Evolutionary conservation across 768 basidiomycete genomes (phyloP), one percentile per base, ranked within the genome.

Genomic region (Cystobasidium onofrii): DNA sequence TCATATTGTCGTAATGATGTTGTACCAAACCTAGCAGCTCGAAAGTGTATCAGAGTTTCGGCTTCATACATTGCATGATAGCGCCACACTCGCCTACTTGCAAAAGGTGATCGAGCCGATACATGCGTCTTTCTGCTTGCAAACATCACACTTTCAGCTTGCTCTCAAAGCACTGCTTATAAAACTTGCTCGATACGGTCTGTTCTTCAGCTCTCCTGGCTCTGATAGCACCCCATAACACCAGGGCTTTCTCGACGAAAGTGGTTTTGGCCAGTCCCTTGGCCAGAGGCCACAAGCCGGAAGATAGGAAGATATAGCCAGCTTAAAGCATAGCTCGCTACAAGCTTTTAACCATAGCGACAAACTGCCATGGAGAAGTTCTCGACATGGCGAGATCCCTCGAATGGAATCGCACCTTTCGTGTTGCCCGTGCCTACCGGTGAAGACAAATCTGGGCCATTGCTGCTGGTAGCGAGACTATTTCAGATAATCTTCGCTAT

Each of bases 401-500:
- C 65, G 10, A 67, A 29, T 25, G 65, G 65, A n/a, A 54, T 67
- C 18, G 41, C 46, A 20, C 65, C 65, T 15, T 67, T 67, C 44
- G 65, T 67, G 15, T n/a, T 67, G n/a, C 65, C 65, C 3, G 50
- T 67, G 3, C 65, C 39, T 52, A 50, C 65, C 44, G 65, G 44
- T 4, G 44, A 52, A 7, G 50, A 29, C 12, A 33, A 43, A 31
- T 50, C 65, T 31, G 31, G 41, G 18, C 41, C 41, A n/a, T 50
- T 67, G 27, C 34, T 36, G 9, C 44, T 31, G 33, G 43, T 29
- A 27, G 31, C 46, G 9, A 41, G 41, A 29, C 65, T 50, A 20
- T 33, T 67, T 43, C 50, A 67, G 17, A 13, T 39, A 12, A 6
- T 67, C 3, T 50, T 67, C 34, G 65, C 44, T 4, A 27, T 18